Percentiles rank a stretch among this genome's conserved stretches.
These are phyloP conservation scores for Cercospora berteroae DNA, from an alignment of 2,329 filamentous ascomycete genomes.

Conservation along the genomic window DNA sequence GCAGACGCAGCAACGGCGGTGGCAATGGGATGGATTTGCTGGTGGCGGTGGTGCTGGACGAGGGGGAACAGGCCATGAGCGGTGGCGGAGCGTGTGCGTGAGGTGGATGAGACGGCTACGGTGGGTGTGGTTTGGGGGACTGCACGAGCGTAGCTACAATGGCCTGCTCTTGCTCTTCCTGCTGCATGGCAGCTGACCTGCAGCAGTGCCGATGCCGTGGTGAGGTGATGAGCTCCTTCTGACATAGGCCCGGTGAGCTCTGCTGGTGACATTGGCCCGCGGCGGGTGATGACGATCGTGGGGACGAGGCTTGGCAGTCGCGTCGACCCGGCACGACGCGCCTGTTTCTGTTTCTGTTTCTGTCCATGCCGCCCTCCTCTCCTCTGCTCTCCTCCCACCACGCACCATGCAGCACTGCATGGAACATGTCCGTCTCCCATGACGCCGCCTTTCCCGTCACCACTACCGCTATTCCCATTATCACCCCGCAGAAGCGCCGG, in stretches of 20 bases:
- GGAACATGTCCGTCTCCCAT: conserved; percentile 23
- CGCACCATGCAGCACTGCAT: conserved; percentile 10
- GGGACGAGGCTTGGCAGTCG: conserved; percentile 6
- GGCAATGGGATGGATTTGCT: background rate
- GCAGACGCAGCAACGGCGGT: conserved; percentile 38
- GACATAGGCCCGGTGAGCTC: background rate
- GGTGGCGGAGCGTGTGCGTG: background rate
- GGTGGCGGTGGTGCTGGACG: background rate
- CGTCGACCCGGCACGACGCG: background rate
- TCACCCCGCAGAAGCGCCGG: conserved; percentile 18
- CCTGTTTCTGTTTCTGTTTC: background rate
- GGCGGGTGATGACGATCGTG: background rate
- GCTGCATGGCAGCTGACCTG: background rate
- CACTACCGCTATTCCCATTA: background rate
- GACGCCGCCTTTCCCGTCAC: conserved; percentile 10
- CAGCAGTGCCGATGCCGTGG: background rate
- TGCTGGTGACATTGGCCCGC: background rate
- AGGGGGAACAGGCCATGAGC: background rate
- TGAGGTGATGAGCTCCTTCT: background rate
- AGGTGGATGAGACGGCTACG: background rate
- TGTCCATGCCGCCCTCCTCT: background rate
- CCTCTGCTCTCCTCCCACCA: background rate
- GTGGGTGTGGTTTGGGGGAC: background rate
- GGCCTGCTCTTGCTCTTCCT: background rate
- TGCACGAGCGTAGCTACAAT: too few species aligned